Evolutionary conservation across 1,284 basidiomycete species (phyloP).

Genomic region (Tylopilus orsonianus): DNA sequence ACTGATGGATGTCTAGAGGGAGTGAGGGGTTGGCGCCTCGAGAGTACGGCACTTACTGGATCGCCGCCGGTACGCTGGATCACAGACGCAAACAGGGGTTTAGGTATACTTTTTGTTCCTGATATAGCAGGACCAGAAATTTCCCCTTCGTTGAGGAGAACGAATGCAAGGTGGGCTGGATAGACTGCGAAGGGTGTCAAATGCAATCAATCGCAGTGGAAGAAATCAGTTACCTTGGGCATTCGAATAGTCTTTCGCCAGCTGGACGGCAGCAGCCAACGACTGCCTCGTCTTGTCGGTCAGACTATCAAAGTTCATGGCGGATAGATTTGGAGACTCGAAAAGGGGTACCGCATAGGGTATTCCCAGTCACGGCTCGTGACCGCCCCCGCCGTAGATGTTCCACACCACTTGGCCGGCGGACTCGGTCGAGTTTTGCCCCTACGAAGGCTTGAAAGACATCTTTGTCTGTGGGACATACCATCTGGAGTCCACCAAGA

Average conservation of each 20-base stretch:
- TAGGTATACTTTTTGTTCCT: conserved; percentile 25
- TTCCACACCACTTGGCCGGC: conserved; percentile 82
- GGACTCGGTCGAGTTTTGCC: conserved; percentile 91
- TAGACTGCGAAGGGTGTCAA: conserved; percentile 45
- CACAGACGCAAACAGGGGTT: conserved; percentile 71
- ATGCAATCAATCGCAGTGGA: background rate
- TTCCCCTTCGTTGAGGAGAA: conserved; percentile 64
- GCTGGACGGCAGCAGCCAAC: conserved; percentile 67
- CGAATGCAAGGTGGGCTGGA: conserved; percentile 77
- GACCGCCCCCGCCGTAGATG: too few relatives aligned
- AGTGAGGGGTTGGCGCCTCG: conserved; percentile 33
- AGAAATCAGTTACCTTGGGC: conserved; percentile 55
- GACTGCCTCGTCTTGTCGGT: conserved; percentile 78
- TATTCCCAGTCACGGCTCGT: background rate
- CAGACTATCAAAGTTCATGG: conserved; percentile 68
- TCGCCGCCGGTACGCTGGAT: conserved; percentile 80
- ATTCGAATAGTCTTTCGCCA: conserved; percentile 82
- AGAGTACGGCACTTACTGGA: conserved; percentile 40
- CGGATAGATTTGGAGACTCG: conserved; percentile 4
- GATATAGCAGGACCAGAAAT: conserved; percentile 37
- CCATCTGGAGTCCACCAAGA: conserved; percentile 47
- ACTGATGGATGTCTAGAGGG: conserved; percentile 50
- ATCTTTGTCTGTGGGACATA: conserved; percentile 91
- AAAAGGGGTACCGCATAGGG: background rate
- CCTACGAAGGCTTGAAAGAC: conserved; percentile 53